Conservation (phyloP, 2,329 filamentous ascomycete genomes). For the Immersiporthe knoxdaviesiana region DNA sequence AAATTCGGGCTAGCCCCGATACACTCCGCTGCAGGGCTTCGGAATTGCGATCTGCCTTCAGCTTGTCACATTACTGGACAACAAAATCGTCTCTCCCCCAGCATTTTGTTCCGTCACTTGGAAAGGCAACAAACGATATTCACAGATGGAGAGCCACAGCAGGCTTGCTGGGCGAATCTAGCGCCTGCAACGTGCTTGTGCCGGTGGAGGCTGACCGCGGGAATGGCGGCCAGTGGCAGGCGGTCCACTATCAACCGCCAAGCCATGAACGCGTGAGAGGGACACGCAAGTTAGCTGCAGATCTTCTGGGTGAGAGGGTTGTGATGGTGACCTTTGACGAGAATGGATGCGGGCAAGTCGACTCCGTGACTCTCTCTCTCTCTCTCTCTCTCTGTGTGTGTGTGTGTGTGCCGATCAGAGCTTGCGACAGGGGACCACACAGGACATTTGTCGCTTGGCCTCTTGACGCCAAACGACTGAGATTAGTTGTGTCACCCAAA, state of each 20-base stretch:
- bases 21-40: slow-evolving; percentile 24
- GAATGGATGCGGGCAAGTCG: background rate
- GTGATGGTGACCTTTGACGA: background rate
- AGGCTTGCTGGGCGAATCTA: slow-evolving; percentile 15
- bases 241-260: slow-evolving; percentile 12
- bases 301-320: background rate
- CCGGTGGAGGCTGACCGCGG: slow-evolving; percentile 15
- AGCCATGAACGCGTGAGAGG: slow-evolving; percentile 22
- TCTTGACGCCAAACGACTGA: background rate
- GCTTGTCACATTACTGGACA: slow-evolving; percentile 16
- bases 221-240: slow-evolving; percentile 25
- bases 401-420: no score
- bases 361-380: background rate
- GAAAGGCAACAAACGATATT: slow-evolving; percentile 6
- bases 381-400: background rate
- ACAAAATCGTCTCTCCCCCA: background rate
- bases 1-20: slow-evolving; percentile 13
- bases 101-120: slow-evolving; percentile 16
- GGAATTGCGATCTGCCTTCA: slow-evolving; percentile 23
- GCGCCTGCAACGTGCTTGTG: slow-evolving; percentile 16
- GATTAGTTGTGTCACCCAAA: slow-evolving; percentile 6
- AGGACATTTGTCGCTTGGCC: background rate
- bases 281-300: slow-evolving; percentile 26
- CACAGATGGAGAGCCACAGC: background rate
- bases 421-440: background rate